These are phyloP conservation scores for Bombardia bombarda DNA, from an alignment of 495 filamentous ascomycete species.

Conservation along the genomic window DNA sequence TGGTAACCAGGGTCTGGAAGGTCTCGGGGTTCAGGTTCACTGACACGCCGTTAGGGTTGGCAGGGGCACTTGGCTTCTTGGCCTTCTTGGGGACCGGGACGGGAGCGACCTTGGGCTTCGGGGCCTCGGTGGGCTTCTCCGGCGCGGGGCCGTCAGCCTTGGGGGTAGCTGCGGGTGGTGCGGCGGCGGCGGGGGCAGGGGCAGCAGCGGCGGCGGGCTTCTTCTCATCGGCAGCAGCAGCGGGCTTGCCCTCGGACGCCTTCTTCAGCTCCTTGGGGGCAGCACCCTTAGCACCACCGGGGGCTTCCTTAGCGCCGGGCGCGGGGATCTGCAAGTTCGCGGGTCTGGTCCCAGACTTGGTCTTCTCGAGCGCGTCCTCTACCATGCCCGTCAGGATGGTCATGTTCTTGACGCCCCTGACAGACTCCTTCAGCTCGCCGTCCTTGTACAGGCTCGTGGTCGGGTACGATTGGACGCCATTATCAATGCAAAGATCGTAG, in stretches of 20 bases:
- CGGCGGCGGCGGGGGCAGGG: too few species aligned
- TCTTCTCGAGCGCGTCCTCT: constrained; percentile 69
- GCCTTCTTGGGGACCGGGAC: constrained; percentile 19
- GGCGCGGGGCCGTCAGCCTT: constrained; percentile 12
- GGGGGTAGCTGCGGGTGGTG: too few species aligned
- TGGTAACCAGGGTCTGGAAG: constrained; percentile 80
- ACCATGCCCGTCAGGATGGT: constrained; percentile 55
- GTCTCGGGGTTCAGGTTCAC: constrained; percentile 70
- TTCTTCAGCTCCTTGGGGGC: constrained; percentile 3
- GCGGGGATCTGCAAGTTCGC: constrained; percentile 34
- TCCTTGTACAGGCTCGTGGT: constrained; percentile 77
- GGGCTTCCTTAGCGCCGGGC: constrained; percentile 23
- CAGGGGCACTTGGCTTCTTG: constrained; percentile 42
- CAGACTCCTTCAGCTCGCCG: constrained; percentile 56
- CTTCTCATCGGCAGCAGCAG: constrained; percentile 12
- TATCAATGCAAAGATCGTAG: constrained; percentile 60
- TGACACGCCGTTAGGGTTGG: constrained; percentile 69
- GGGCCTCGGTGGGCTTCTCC: constrained; percentile 10
- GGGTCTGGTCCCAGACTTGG: constrained; percentile 71
- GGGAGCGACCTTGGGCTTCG: not conserved
- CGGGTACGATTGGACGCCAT: constrained; percentile 61
- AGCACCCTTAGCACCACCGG: constrained; percentile 1
- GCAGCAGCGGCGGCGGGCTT: constrained; percentile 2
- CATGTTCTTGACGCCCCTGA: constrained; percentile 55
- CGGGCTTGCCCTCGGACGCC: constrained; percentile 36